Base-by-base conservation (phyloP, 1,139 yeast species). In the Yamadazyma triangularis region DNA sequence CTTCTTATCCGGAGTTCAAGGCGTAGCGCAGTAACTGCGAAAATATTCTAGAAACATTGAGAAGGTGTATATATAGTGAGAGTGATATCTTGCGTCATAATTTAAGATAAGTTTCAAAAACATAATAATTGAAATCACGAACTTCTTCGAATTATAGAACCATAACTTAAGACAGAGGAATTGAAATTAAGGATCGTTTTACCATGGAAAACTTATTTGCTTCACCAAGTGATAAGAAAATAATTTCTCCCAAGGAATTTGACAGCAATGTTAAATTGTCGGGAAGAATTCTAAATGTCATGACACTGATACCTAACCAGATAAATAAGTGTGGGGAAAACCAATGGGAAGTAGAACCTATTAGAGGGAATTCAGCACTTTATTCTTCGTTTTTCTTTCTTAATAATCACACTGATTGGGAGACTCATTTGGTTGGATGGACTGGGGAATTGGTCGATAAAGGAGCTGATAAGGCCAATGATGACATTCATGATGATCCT, bases 391-490 rank as follows among this genome's bases (percentile, higher is more conserved):
- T 84, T 41, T 68, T 69, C 40, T 80, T 75, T 48, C 61, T 91
- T 35, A 70, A 70, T 31, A 73, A 78, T 30, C 77, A 76, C 27
- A 73, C 88, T 0, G 74, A 77, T 14, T 91, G 96, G 93, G 93
- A 87, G 42, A 80, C 89, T 28, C 85, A 87, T 41, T 61, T 87
- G 36, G 79, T 93, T 33, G 96, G 89, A 1, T 93, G 99, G 99
- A 84, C 96, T 0, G 98, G 98, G 16, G 97, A 88, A 56, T 65
- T 88, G 40, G 66, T 67, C 34, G 62, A 68, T 36, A 58, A 62
- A 34, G 36, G 31, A 14, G 32, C 29, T 13, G 31, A 28, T 15
- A 31, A 31, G 16, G 29, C 35, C 7, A 36, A 35, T 21, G 54
- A 50, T 15, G 42, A 47, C 14, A 60, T 37, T 28, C 58, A 64